Percentiles rank a stretch among this genome's conserved stretches.
Evolutionary conservation across 371 early-diverging fungal species (phyloP).

Genomic region (Rhizomucor pusillus): DNA sequence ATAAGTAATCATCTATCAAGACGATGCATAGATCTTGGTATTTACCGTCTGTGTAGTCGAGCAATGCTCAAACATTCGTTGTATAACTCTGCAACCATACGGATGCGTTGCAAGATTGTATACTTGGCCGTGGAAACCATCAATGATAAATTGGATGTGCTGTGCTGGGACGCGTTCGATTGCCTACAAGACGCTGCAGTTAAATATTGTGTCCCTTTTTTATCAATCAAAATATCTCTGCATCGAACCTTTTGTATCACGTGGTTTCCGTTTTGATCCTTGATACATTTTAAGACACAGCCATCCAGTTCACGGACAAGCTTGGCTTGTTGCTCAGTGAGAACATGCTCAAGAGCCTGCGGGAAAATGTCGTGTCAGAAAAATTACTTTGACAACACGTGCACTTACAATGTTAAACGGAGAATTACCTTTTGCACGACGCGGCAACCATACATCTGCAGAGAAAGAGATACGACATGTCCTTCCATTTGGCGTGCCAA

Average conservation of each 20-base stretch:
- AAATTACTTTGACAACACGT: no score
- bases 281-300: conserved; percentile 95
- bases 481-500: conserved; percentile 93
- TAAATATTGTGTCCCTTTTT: background rate
- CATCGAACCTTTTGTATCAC: conserved; percentile 93
- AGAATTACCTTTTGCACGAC: conserved; percentile 96
- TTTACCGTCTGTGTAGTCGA: conserved; percentile 78
- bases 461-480: conserved; percentile 88
- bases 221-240: background rate
- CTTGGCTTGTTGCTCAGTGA: conserved; percentile 83
- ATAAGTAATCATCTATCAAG: conserved; percentile 1
- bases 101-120: conserved; percentile 97
- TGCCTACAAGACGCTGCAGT: conserved; percentile 52
- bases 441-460: conserved; percentile 99
- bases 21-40: background rate
- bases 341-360: conserved; percentile 91
- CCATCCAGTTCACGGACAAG: conserved; percentile 93
- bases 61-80: conserved; percentile 99
- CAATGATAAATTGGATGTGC: conserved; percentile 94
- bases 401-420: no score
- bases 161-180: conserved; percentile 96
- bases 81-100: conserved; percentile 99
- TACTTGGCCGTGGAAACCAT: conserved; percentile 97
- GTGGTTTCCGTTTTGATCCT: conserved; percentile 99
- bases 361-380: no score